Evolutionary conservation across 768 basidiomycete species (phyloP), one percentile per base, ranked within the genome.

Genomic region (Naganishia randhawae): DNA sequence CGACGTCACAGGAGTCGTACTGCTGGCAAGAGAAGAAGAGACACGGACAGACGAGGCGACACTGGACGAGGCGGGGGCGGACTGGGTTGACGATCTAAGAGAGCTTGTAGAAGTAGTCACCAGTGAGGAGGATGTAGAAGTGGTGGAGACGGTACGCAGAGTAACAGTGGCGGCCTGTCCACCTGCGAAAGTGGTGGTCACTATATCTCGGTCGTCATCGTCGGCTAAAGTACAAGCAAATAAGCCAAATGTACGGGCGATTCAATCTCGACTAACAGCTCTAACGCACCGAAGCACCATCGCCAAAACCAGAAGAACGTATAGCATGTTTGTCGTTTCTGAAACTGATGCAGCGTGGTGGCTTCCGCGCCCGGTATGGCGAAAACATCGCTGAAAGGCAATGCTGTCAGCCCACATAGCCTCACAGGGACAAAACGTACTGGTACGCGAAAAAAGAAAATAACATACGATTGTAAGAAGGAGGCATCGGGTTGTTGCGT

Each of bases 261-360:
- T 3, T 31, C n/a, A 25, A 51, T 52, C 6, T 13, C 9, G 11
- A 19, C 51, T 14, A 42, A 42, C 11, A 31, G 27, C 3, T 4
- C 8, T 14, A 25, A 55, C 54, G 19, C 37, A 55, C 54, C 54
- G 33, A 55, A 55, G 37, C 54, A 55, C 54, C 54, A 55, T 32
- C 54, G 54, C 54, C 54, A 55, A 33, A 55, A 55, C 8, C 9
- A 55, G 33, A 55, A 55, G 35, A 55, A 55, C 8, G 54, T 55
- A 16, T 55, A 55, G 19, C 54, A 55, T 3, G 33, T 35, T 55
- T 55, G 54, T 33, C 54, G 54, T 37, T 55, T 55, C 13, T 55
- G 54, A 22, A 55, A 37, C n/a, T 55, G 54, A 37, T 55, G 54
- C 31, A 55, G 31, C 9, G 10, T 37, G 16, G 54, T 55, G 4